phyloP scores from a whole-genome alignment of 345 rosid species.

The Populus deltoides region DNA sequence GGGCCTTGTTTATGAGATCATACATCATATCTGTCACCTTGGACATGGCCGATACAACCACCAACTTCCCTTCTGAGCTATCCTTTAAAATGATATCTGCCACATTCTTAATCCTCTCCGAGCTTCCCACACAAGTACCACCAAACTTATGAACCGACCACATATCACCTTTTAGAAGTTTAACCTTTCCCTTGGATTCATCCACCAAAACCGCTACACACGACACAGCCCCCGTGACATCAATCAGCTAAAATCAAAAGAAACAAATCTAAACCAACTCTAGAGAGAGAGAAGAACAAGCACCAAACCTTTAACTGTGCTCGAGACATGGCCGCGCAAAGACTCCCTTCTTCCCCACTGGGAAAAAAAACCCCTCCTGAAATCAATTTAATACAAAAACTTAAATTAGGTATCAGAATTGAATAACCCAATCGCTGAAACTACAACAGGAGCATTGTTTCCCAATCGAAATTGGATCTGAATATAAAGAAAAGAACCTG shows the following conservation, averaged over 20 bases:
- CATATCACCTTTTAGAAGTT: slow-evolving; percentile 58
- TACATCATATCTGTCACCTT: slow-evolving; percentile 99
- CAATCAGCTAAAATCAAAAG: background rate
- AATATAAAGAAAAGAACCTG: background rate
- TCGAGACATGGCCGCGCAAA: slow-evolving; percentile 25
- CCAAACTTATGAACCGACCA: slow-evolving; percentile 99
- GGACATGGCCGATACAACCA: slow-evolving; percentile 95
- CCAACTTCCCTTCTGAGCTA: slow-evolving; percentile 68
- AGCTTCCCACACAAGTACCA: slow-evolving; percentile 93
- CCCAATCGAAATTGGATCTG: background rate
- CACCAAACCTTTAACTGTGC: slow-evolving; percentile 56
- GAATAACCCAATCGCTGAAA: background rate
- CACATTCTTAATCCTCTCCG: slow-evolving; percentile 80
- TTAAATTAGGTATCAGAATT: background rate
- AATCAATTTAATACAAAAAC: background rate
- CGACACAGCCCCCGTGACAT: background rate
- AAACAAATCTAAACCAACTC: background rate
- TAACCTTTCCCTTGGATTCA: slow-evolving; percentile 40
- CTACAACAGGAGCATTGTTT: background rate
- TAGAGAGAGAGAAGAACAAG: background rate
- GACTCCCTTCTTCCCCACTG: slow-evolving; percentile 35
- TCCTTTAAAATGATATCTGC: slow-evolving; percentile 68
- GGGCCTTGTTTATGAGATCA: slow-evolving; percentile 81
- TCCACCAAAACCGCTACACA: slow-evolving; percentile 49
- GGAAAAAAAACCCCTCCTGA: slow-evolving; percentile 34